Percentiles rank a stretch among this genome's conserved stretches.
phyloP scores from a whole-genome alignment of 2,329 filamentous ascomycete genomes.

The Penicillium capsulatum region DNA sequence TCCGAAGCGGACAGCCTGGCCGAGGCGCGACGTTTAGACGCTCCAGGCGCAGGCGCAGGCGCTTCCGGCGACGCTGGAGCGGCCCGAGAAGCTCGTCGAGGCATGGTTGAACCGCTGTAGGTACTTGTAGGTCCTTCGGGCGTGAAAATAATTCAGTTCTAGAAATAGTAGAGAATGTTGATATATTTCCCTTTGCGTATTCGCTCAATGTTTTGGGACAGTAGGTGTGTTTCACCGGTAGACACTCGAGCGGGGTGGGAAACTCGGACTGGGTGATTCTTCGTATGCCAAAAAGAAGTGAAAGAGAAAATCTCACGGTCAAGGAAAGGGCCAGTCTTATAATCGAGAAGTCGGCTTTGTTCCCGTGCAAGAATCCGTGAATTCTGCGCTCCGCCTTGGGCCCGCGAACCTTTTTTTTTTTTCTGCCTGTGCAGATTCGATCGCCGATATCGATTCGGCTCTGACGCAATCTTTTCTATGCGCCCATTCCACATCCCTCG shows the following conservation, averaged over 20 bases:
- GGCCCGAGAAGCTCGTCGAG: slow-evolving; percentile 38
- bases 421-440: slow-evolving; percentile 4
- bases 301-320: neutral
- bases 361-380: slow-evolving; percentile 4
- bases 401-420: neutral
- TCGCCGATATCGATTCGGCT: slow-evolving; percentile 2
- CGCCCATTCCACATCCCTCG: neutral
- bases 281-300: neutral
- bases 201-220: too few relatives aligned
- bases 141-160: neutral
- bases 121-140: too few relatives aligned
- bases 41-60: slow-evolving; percentile 31
- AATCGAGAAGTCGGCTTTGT: neutral
- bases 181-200: neutral
- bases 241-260: too few relatives aligned
- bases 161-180: neutral
- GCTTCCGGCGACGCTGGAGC: slow-evolving; percentile 30
- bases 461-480: slow-evolving; percentile 3
- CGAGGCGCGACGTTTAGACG: slow-evolving; percentile 36
- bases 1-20: slow-evolving; percentile 27
- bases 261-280: too few relatives aligned
- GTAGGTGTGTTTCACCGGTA: too few relatives aligned
- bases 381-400: slow-evolving; percentile 13
- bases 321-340: neutral
- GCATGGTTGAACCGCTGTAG: slow-evolving; percentile 28